Evolutionary conservation across 1,284 basidiomycete genomes (phyloP), one percentile per base, ranked within the genome.

Genomic region (Moniliophthora roreri): DNA sequence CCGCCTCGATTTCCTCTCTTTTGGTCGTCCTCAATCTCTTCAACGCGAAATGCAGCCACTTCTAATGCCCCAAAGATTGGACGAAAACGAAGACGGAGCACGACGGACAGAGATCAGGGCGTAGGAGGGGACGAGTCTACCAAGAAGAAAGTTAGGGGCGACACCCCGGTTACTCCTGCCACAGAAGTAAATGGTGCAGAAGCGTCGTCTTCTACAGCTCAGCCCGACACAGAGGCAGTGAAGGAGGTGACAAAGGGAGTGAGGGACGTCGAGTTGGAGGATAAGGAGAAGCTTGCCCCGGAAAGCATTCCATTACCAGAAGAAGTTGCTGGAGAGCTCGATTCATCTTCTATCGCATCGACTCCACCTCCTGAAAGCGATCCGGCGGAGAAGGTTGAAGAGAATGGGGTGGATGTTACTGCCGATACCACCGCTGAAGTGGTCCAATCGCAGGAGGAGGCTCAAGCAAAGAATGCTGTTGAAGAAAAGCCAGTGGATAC

Each of bases 241-340:
- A 86, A 83, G 63, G 82, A 83, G 60, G 84, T 89, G 58, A 87
- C 84, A 0, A 65, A 79, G 62, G 85, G 84, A n/a, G 87, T 89
- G 45, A 73, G 81, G 58, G 78, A 84, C 55, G 84, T 89, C 47
- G 83, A 82, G 53, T 67, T 88, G 48, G 77, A 80, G 40, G 81
- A 77, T 45, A 70, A 69, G 55, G 62, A 53, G 50, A 57, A 38
- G 52, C 66, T 63, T 0, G 24, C 11, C 9, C 75, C 76, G 5
- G 79, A 81, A 61, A 76, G 67, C 26, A 65, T 84, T 3, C 82
- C 83, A 20, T 70, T 85, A 3, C 82, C 84, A 0, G 80, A 75
- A 36, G 75, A 76, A 52, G 68, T 66, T 50, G 56, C 66, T 10
- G 62, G 62, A 9, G 67, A 67, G 46, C 46, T 67, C 35, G 70